Conservation (phyloP, 2,329 filamentous ascomycete species). For the Davidsoniella neocaledoniae region DNA sequence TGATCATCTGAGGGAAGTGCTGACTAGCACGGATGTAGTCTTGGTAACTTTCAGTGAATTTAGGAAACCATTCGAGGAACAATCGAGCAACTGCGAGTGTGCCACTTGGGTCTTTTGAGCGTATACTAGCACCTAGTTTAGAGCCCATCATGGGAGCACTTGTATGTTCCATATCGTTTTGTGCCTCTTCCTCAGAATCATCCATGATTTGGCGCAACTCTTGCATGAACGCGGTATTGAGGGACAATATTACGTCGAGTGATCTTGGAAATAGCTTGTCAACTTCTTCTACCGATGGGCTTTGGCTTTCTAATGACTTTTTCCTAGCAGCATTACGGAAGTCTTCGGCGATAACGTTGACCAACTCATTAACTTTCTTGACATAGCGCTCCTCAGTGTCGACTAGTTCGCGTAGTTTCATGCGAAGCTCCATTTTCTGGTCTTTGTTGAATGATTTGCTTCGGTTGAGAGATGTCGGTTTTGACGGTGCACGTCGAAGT, state of each 20-base stretch:
- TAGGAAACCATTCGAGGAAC: conserved; percentile 81
- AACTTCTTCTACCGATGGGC: conserved; percentile 55
- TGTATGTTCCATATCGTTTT: conserved; percentile 53
- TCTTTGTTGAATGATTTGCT: conserved; percentile 61
- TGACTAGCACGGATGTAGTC: conserved; percentile 87
- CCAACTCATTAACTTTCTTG: conserved; percentile 66
- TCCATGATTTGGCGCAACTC: conserved; percentile 63
- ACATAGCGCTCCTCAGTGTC: conserved; percentile 94
- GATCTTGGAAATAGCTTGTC: conserved; percentile 66
- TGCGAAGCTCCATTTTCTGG: conserved; percentile 69
- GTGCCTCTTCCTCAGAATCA: conserved; percentile 64
- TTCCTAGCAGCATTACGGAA: conserved; percentile 54
- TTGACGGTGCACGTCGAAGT: conserved; percentile 71
- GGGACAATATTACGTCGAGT: conserved; percentile 60
- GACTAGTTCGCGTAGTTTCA: conserved; percentile 78
- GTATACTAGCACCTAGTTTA: conserved; percentile 27
- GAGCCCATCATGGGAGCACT: conserved; percentile 26
- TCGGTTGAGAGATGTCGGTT: conserved; percentile 63
- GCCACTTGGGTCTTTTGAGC: conserved; percentile 56
- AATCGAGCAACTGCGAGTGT: conserved; percentile 62
- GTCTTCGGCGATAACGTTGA: conserved; percentile 64
- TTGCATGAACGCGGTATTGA: conserved; percentile 68
- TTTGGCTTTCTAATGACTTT: conserved; percentile 43
- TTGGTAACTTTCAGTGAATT: conserved; percentile 79
- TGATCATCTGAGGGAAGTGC: conserved; percentile 67